Conservation (phyloP, 768 basidiomycete species). For the Russula lepida region DNA sequence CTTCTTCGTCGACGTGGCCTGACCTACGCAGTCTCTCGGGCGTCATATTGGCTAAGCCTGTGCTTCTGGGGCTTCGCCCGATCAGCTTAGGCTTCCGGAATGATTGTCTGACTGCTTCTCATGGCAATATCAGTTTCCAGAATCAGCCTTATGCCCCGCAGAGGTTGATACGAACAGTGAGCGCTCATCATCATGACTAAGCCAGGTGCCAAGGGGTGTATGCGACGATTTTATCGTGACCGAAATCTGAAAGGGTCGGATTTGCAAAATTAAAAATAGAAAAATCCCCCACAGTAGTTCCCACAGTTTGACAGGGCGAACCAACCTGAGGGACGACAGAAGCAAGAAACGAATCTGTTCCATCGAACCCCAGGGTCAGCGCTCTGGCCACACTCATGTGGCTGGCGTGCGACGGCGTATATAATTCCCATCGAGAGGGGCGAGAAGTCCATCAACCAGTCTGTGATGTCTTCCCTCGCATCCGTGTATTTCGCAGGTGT, state of each 20-base stretch:
- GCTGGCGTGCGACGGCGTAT: background rate
- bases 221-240: too few species aligned
- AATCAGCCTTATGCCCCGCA: background rate
- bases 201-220: background rate
- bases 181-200: background rate
- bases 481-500: background rate
- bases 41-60: background rate
- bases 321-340: background rate
- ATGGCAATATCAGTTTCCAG: background rate
- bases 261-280: background rate
- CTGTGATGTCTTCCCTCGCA: background rate
- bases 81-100: background rate
- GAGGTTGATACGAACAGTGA: background rate
- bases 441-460: background rate
- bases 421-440: background rate
- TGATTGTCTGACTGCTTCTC: background rate
- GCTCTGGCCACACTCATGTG: background rate
- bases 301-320: too few species aligned
- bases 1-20: background rate
- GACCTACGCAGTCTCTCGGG: too few species aligned
- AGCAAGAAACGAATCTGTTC: too few species aligned
- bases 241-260: background rate
- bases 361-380: background rate
- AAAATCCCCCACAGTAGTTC: background rate
- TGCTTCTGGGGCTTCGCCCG: background rate